Evolutionary conservation across 768 basidiomycete genomes (phyloP).

Genomic region (Tylopilus plumbeoviolaceoides): DNA sequence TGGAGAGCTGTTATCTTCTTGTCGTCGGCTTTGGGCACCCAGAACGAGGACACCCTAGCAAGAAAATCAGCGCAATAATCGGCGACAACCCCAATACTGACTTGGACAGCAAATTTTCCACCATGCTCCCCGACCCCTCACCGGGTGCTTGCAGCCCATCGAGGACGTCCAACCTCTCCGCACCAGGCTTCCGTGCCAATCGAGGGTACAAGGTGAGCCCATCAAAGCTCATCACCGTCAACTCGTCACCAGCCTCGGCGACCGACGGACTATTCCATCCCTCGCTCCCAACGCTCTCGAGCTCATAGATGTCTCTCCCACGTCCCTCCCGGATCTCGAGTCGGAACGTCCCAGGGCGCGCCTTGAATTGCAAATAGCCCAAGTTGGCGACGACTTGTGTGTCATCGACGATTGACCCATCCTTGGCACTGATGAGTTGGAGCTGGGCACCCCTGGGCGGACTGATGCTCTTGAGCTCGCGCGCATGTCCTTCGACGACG

Average conservation of each 20-base stretch:
- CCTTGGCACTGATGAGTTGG: slow-evolving; percentile 55
- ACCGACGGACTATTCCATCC: slow-evolving; percentile 83
- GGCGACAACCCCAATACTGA: slow-evolving; percentile 26
- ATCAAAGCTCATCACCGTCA: slow-evolving; percentile 86
- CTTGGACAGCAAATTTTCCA: slow-evolving; percentile 52
- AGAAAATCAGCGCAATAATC: not conserved
- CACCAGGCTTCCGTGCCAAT: slow-evolving; percentile 63
- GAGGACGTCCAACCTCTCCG: slow-evolving; percentile 81
- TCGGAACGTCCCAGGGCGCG: slow-evolving; percentile 82
- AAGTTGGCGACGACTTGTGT: slow-evolving; percentile 93
- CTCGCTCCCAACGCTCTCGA: slow-evolving; percentile 85
- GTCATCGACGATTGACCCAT: slow-evolving; percentile 57
- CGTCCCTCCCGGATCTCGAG: slow-evolving; percentile 81
- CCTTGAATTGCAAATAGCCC: slow-evolving; percentile 95
- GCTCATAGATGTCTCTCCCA: slow-evolving; percentile 71
- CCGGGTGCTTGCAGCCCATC: slow-evolving; percentile 37
- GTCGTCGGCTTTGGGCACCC: slow-evolving; percentile 30
- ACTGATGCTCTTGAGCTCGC: slow-evolving; percentile 57
- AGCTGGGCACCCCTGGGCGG: slow-evolving; percentile 92
- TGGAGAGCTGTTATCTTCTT: slow-evolving; percentile 12
- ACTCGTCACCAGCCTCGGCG: slow-evolving; percentile 61
- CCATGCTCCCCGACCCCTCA: slow-evolving; percentile 34
- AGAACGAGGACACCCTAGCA: slow-evolving; percentile 44
- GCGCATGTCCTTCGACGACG: slow-evolving; percentile 91
- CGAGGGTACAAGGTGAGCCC: slow-evolving; percentile 87